phyloP scores from a whole-genome alignment of 2,329 filamentous ascomycete genomes.

The Juglanconis sp. region DNA sequence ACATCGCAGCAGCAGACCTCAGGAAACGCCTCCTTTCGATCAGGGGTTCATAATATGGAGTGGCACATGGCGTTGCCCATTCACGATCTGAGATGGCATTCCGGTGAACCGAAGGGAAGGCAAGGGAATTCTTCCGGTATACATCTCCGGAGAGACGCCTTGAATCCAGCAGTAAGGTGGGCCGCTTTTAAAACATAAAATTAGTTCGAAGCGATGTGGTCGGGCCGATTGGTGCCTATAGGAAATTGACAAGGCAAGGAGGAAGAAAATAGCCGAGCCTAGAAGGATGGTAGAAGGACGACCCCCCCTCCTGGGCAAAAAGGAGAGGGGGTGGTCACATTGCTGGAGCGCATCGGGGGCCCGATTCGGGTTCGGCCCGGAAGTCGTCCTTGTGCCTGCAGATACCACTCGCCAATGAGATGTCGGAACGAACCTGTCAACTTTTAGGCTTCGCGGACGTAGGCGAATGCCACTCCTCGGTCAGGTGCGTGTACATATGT shows the following conservation, averaged over 20 bases:
- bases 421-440: background rate
- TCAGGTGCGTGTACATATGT: background rate
- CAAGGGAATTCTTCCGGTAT: background rate
- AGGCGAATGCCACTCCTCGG: background rate
- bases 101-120: background rate
- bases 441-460: background rate
- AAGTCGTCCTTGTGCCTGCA: conserved; percentile 3
- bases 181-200: background rate
- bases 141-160: background rate
- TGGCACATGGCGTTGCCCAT: background rate
- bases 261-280: background rate
- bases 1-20: background rate
- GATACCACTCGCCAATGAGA: background rate
- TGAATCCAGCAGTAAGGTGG: background rate
- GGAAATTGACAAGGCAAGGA: background rate
- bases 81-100: background rate
- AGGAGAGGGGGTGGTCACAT: background rate
- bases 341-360: background rate
- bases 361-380: conserved; percentile 2
- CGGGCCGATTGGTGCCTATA: background rate
- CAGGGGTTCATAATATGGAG: background rate
- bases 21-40: background rate
- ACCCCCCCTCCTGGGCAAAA: background rate
- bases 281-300: background rate
- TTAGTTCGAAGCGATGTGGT: background rate